These are phyloP conservation scores for Syzygium malaccense DNA, from an alignment of 441 rosid genomes.

Conservation along the genomic window DNA sequence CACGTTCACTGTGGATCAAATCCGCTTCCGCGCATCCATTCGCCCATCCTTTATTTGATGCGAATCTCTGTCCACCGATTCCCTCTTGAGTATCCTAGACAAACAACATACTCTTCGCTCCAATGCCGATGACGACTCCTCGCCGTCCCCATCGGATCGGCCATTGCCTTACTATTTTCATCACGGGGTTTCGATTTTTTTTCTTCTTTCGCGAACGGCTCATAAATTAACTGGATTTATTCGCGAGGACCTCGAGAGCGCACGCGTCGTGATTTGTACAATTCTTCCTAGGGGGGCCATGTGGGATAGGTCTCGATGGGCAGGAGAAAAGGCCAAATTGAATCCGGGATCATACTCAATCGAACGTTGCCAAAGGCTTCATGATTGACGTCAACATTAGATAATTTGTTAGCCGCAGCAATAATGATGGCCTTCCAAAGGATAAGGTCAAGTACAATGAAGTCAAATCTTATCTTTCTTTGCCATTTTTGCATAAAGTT, in stretches of 20 bases:
- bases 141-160: not conserved
- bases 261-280: not conserved
- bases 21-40: not conserved
- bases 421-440: not conserved
- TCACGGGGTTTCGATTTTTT: not conserved
- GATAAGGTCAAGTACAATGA: not conserved
- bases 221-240: not conserved
- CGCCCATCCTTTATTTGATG: not conserved
- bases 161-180: not conserved
- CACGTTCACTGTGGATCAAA: not conserved
- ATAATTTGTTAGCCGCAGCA: not conserved
- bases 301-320: not conserved
- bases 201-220: rapidly evolving
- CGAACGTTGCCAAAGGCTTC: not conserved
- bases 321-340: not conserved
- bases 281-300: not conserved
- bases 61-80: not conserved
- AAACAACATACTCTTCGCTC: not conserved
- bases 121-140: not conserved
- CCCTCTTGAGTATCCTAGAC: not conserved
- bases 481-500: not conserved
- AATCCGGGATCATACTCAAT: not conserved
- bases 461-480: not conserved
- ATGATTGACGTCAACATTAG: not conserved
- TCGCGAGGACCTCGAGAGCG: not conserved